These are phyloP conservation scores for Globisporangium cederbergense DNA, from an alignment of 352 stramenopile genomes.

Conservation along the genomic window DNA sequence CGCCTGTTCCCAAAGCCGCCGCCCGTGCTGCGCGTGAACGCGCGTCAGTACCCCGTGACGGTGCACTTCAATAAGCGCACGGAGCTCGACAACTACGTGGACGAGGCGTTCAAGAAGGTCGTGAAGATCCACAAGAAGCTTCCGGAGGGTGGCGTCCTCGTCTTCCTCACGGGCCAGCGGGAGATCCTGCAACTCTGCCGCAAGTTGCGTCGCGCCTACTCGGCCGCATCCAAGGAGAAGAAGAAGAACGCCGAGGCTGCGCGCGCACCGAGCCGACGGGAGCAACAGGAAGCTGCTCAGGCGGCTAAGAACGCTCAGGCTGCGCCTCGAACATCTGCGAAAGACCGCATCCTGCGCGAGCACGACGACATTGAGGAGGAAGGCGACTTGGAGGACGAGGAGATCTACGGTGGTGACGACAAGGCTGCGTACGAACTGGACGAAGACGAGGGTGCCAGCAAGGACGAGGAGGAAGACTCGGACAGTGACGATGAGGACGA, in stretches of 20 bases:
- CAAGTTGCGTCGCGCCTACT: conserved; percentile 59
- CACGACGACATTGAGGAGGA: conserved; percentile 86
- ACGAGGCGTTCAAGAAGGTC: conserved; percentile 94
- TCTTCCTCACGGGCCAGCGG: conserved; percentile 97
- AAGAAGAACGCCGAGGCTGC: conserved; percentile 27
- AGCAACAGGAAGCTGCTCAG: conserved; percentile 11
- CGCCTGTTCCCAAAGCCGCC: conserved; percentile 90
- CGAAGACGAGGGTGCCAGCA: conserved; percentile 35
- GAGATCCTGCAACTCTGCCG: conserved; percentile 93
- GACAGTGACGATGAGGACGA: conserved; percentile 75
- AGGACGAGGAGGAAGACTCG: conserved; percentile 63
- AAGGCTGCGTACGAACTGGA: conserved; percentile 44
- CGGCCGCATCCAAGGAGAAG: conserved; percentile 31
- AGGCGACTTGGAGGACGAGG: conserved; percentile 62
- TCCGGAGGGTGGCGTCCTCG: conserved; percentile 95
- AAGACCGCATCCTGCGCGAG: conserved; percentile 59
- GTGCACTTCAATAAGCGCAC: conserved; percentile 98
- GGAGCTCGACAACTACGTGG: conserved; percentile 96
- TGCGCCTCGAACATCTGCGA: conserved; percentile 15
- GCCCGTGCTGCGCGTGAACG: conserved; percentile 92
- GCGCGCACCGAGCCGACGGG: neutral
- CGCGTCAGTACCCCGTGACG: conserved; percentile 95
- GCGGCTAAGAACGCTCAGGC: conserved; percentile 2
- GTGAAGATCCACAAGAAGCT: conserved; percentile 97
- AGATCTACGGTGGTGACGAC: conserved; percentile 54